Evolutionary conservation across 208 protist species (phyloP), one percentile per base, ranked within the genome.

Genomic region (Trypanosoma brucei): DNA sequence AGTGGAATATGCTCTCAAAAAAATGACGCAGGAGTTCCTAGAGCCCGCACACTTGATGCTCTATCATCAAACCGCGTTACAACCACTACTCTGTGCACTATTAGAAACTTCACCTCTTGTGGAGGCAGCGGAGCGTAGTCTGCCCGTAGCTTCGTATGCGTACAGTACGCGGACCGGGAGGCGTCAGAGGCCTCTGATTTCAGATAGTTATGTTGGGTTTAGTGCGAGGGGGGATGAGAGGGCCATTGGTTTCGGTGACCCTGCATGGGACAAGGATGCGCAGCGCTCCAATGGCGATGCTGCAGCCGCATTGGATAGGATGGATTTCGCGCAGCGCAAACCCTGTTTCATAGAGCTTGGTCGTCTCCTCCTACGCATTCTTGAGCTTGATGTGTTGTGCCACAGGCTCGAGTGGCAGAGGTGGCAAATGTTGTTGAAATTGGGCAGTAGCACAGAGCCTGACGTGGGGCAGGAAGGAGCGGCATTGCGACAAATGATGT

Each of bases 281-380:
- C 22, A 22, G 22, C 22, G 22, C 22, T 22, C 22, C 22, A 22
- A 22, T 22, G 22, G 22, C 22, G 22, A 22, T 22, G 22, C 22
- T 22, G 22, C 22, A 22, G 22, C 22, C 22, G 22, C 22, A 22
- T 22, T 14, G 7, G 58, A 42, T 11, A 65, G 76, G 30, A 55
- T 42, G 7, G 75, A 76, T 22, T 78, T 78, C 55, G 68, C 70
- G 4, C 74, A 84, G 59, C 84, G 84, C 37, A 94, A 92, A 65
- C 88, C 88, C 55, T 88, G 88, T 69, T 90, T 91, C 57, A 54
- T 94, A 3, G 85, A 92, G 61, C 78, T 94, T 3, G 88, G 88
- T 22, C 78, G 88, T 1, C 59, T 94, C 4, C 67, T 94, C 14
- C 74, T 92, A 34, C 79, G 79, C 31, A 83, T 94, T 40, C 72